Percentiles rank a stretch among this genome's conserved stretches.
Evolutionary conservation across 306 rosid genomes (phyloP).

Genomic region (Prunus mongolica): DNA sequence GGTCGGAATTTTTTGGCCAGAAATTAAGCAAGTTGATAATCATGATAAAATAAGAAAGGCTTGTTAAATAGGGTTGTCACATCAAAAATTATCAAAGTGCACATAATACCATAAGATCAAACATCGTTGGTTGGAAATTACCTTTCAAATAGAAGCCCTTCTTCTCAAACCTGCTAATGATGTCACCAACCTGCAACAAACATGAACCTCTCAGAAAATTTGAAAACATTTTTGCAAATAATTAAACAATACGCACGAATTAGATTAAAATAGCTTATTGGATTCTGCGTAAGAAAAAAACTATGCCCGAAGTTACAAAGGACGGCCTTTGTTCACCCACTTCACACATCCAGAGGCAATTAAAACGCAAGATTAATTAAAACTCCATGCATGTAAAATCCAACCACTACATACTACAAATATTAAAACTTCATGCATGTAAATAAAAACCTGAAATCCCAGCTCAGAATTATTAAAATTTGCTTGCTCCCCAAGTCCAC

Average conservation of each 20-base stretch:
- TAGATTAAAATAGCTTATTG: not conserved
- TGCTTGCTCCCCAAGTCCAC: not conserved
- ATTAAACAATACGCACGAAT: too few relatives aligned
- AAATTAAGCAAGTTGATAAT: not conserved
- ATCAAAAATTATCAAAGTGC: not conserved
- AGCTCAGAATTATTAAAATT: not conserved
- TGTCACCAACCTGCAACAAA: slow-evolving; percentile 70
- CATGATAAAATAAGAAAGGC: not conserved
- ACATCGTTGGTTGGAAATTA: slow-evolving; percentile 1
- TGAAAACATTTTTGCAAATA: not conserved
- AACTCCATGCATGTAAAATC: not conserved
- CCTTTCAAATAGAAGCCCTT: slow-evolving; percentile 88
- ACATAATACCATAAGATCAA: not conserved
- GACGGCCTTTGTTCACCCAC: not conserved
- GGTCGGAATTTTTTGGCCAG: not conserved
- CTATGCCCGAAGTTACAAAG: not conserved
- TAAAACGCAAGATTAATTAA: not conserved
- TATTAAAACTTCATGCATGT: not conserved
- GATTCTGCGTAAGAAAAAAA: too few relatives aligned
- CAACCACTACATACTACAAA: not conserved
- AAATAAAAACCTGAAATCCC: not conserved
- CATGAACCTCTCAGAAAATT: not conserved
- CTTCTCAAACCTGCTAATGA: slow-evolving; percentile 92
- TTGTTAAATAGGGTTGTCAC: not conserved
- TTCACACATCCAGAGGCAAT: not conserved